These are phyloP conservation scores for Pseudozyma sp. DNA, from an alignment of 1,284 basidiomycete genomes.

Conservation along the genomic window DNA sequence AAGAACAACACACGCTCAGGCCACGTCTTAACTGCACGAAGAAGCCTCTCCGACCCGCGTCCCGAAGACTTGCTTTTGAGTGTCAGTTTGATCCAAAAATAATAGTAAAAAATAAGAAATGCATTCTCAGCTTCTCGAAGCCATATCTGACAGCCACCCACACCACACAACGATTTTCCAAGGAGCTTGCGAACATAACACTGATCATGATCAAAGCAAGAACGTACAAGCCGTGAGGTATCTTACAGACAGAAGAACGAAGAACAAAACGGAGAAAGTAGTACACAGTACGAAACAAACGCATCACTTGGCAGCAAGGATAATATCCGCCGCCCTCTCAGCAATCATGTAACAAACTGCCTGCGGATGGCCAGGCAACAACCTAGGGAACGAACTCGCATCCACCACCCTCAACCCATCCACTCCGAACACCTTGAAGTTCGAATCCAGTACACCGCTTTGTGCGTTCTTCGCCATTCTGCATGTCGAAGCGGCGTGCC, in stretches of 20 bases:
- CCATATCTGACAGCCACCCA: background rate
- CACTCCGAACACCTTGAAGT: slow-evolving; percentile 72
- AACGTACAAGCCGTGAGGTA: too few relatives aligned
- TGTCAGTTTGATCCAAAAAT: background rate
- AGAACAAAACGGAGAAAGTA: background rate
- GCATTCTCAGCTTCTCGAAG: background rate
- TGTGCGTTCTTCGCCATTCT: slow-evolving; percentile 67
- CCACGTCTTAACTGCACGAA: slow-evolving; percentile 6
- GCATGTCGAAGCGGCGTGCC: slow-evolving; percentile 69
- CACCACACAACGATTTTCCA: too few relatives aligned
- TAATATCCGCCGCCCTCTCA: slow-evolving; percentile 40
- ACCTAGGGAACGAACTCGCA: slow-evolving; percentile 71
- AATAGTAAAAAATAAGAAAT: background rate
- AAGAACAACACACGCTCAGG: slow-evolving; percentile 23
- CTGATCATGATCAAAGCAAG: too few relatives aligned
- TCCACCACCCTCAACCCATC: slow-evolving; percentile 72
- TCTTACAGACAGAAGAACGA: background rate
- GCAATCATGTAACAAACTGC: slow-evolving; percentile 58
- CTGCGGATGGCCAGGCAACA: slow-evolving; percentile 57
- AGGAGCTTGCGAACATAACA: too few relatives aligned
- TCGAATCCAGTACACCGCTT: slow-evolving; percentile 72
- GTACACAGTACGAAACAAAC: background rate
- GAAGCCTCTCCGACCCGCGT: background rate
- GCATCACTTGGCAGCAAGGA: slow-evolving; percentile 28
- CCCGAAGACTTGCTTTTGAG: background rate